These are phyloP conservation scores for Ceriops zippeliana DNA, from an alignment of 345 rosid species.

Conservation along the genomic window DNA sequence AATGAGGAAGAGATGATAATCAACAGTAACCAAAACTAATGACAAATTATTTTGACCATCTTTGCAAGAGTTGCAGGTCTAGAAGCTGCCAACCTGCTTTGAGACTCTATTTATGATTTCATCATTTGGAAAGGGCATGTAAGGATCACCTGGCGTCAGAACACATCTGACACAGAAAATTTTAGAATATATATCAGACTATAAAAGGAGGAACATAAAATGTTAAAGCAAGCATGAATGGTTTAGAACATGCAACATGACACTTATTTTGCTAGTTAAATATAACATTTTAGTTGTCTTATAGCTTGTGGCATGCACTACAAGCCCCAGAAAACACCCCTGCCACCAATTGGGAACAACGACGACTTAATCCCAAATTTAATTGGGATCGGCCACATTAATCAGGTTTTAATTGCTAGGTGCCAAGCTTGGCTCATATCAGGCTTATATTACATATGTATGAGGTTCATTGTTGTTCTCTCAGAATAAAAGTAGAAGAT, in stretches of 20 bases:
- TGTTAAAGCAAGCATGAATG: neutral
- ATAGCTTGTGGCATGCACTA: too few relatives aligned
- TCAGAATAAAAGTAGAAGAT: neutral
- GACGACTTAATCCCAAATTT: too few relatives aligned
- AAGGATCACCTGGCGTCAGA: conserved; percentile 91
- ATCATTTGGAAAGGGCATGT: conserved; percentile 82
- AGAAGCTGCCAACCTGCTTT: conserved; percentile 58
- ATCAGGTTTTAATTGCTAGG: too few relatives aligned
- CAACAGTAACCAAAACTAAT: neutral
- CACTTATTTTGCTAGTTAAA: neutral
- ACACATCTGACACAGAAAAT: conserved; percentile 60
- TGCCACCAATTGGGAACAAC: too few relatives aligned
- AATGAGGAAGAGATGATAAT: neutral
- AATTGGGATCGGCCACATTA: too few relatives aligned
- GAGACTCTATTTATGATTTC: conserved; percentile 81
- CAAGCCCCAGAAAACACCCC: too few relatives aligned
- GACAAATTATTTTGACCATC: neutral
- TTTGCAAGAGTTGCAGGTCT: neutral
- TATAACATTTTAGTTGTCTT: too few relatives aligned
- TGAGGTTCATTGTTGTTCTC: neutral
- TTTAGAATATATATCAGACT: neutral
- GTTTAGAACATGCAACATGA: neutral
- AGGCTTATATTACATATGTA: too few relatives aligned
- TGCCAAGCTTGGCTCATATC: too few relatives aligned
- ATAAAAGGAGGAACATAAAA: neutral